Percentiles rank a stretch among this genome's conserved stretches.
Evolutionary conservation across 441 rosid species (phyloP).

Genomic region (Jatropha podagrica): DNA sequence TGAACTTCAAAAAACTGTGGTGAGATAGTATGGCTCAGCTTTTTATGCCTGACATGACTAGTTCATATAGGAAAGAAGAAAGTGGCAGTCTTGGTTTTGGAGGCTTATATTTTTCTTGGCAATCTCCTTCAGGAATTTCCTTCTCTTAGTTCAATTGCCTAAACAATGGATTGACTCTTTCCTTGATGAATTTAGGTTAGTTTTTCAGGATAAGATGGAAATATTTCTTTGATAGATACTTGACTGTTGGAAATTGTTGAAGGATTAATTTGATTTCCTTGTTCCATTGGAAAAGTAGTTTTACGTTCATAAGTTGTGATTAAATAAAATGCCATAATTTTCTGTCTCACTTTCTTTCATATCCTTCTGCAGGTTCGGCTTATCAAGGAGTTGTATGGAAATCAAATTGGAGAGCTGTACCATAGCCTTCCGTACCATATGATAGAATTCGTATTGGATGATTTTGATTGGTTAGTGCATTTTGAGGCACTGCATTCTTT

Average conservation of each 20-base stretch:
- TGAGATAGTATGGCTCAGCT: neutral
- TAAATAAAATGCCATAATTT: conserved; percentile 16
- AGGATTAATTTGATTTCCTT: neutral
- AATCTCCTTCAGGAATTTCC: neutral
- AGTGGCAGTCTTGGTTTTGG: neutral
- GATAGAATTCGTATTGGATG: conserved; percentile 77
- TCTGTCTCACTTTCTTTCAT: neutral
- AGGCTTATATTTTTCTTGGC: too few relatives aligned
- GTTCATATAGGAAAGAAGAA: neutral
- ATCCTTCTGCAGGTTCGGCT: conserved; percentile 69
- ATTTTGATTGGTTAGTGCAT: conserved; percentile 70
- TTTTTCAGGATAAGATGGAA: neutral
- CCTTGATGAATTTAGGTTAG: neutral
- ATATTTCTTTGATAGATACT: neutral
- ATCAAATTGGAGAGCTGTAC: conserved; percentile 85
- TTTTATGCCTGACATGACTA: neutral
- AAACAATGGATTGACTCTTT: neutral
- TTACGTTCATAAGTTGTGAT: neutral
- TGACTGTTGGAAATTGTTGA: neutral
- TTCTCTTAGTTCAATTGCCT: neutral
- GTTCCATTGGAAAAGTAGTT: neutral
- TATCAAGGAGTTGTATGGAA: conserved; percentile 86
- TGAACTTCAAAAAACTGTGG: neutral
- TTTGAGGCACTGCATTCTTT: neutral
- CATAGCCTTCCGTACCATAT: conserved; percentile 94